Base-by-base conservation (phyloP, 805 yeast species). In the Lipomyces kockii region DNA sequence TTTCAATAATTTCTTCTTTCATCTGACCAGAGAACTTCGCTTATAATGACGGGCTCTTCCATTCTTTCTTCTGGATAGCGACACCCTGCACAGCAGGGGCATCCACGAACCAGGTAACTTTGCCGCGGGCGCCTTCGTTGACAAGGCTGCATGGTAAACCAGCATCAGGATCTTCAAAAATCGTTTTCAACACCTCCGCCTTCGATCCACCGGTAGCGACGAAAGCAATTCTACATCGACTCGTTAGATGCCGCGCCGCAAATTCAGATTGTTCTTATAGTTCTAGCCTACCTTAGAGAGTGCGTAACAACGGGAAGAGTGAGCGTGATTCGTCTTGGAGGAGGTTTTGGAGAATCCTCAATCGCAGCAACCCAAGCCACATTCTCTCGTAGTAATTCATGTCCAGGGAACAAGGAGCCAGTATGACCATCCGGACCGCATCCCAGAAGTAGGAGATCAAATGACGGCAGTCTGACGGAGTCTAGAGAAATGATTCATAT, bases 351-450 rank as follows among this genome's bases (percentile, higher is more conserved):
- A 0, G 98, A 97, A 67, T 92, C 89, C 70, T 86, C 89, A 7
- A 94, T 96, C 0, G 98, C 97, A 32, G 91, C 90, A 71, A 93
- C 93, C 98, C 98, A 94, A 1, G 98, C 98, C 73, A 89, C 84
- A 69, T 89, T 86, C 78, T 94, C 99, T 76, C 98, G 85, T 72
- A 94, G 82, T 64, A 90, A 89, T 73, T 91, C 95, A 75, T 91
- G 95, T 76, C 89, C 89, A 27, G 99, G 99, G 83, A 94, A 94
- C 64, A 94, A 84, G n/a, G 97, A 92, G 62, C 97, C 97, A 76
- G 92, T 91, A 78, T 94, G 99, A 27, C 99, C 99, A 78, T 94
- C 99, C 2, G 98, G 98, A 0, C 99, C 99, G 83, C 98, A 94
- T 32, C 99, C 99, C 67, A 95, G 83, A 72, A 95, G 82, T 70